Base-by-base conservation (phyloP, 2,329 filamentous ascomycete species). In the Fusarium sp. region DNA sequence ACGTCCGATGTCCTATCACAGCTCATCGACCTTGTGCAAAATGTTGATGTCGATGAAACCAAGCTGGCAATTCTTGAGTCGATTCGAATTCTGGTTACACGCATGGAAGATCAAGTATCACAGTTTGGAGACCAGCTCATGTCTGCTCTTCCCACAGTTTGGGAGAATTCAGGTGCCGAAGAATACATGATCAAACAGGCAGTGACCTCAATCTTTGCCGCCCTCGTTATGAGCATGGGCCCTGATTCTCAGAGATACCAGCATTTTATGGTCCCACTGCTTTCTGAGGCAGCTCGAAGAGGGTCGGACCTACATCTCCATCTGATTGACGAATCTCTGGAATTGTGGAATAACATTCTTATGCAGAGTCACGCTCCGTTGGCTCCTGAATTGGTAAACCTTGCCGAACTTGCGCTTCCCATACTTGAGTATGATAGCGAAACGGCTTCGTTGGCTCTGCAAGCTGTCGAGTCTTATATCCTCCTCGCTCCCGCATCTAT, bases 181-280 rank as follows among this genome's bases (percentile, higher is more conserved):
- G 92, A 96, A 74, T 93, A 94, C 79, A 88, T 98, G 78, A 92
- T 97, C 84, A 98, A 98, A 79, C 94, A 97, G 79, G 90, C 93
- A 2, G 94, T 98, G 53, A 86, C 98, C 59, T 92, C 92, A 4
- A 91, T 98, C 38, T 88, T 98, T 52, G 86, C 92, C 3, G 91
- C 93, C 3, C 84, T 99, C 15, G 92, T 97, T n/a, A 89, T 89
- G 76, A 92, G 94, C 3, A 92, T 98, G 88, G 93, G 91, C 62
- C 85, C 87, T 13, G 87, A 91, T 11, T 96, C 93, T 6, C 86
- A 90, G 65, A 86, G 89, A 18, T 97, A 97, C 72, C 93, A 97
- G 68, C 80, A 85, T 16, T 84, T 94, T 53, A 92, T 97, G 71
- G 81, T 97, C 18, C 94, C 95, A 0, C 86, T 98, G 51, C 91